A percentile compares a stretch with the other conserved stretches of the same genome.
Conservation (phyloP, 352 stramenopile genomes). For the Pythium sp. region DNA sequence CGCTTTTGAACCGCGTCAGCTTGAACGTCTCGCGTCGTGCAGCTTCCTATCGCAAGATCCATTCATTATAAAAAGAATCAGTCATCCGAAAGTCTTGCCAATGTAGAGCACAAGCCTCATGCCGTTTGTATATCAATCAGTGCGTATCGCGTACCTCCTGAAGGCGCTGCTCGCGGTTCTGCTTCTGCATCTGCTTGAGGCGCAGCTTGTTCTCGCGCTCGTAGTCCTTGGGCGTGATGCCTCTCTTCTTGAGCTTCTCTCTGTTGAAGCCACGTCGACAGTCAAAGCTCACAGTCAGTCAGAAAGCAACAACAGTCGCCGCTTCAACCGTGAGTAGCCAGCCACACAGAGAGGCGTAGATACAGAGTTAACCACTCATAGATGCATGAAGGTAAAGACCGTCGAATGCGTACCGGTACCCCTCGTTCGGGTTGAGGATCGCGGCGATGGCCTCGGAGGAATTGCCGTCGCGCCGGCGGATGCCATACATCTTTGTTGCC, state of each 20-base stretch:
- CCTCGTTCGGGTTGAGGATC: slow-evolving; percentile 60
- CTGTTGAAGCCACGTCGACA: slow-evolving; percentile 18
- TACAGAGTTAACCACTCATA: background rate
- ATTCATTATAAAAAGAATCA: background rate
- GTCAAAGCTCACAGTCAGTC: background rate
- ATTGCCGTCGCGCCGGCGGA: slow-evolving; percentile 63
- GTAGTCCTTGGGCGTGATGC: slow-evolving; percentile 57
- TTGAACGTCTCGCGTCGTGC: slow-evolving; percentile 53
- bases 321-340: background rate
- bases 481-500: slow-evolving; percentile 18
- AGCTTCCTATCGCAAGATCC: slow-evolving; percentile 25
- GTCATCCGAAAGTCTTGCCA: background rate
- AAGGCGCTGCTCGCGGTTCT: slow-evolving; percentile 51
- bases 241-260: slow-evolving; percentile 52
- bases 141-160: slow-evolving; percentile 26
- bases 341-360: background rate
- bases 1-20: slow-evolving; percentile 58
- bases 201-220: slow-evolving; percentile 63
- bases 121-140: background rate
- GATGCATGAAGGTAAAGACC: background rate
- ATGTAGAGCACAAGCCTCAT: background rate
- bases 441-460: slow-evolving; percentile 63
- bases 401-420: slow-evolving; percentile 33
- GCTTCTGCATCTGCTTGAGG: slow-evolving; percentile 54
- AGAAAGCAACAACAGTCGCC: too few relatives aligned